Percentiles rank a stretch among this genome's conserved stretches.
Conservation (phyloP, 2,329 filamentous ascomycete species). For the Aquanectria penicillioides region DNA sequence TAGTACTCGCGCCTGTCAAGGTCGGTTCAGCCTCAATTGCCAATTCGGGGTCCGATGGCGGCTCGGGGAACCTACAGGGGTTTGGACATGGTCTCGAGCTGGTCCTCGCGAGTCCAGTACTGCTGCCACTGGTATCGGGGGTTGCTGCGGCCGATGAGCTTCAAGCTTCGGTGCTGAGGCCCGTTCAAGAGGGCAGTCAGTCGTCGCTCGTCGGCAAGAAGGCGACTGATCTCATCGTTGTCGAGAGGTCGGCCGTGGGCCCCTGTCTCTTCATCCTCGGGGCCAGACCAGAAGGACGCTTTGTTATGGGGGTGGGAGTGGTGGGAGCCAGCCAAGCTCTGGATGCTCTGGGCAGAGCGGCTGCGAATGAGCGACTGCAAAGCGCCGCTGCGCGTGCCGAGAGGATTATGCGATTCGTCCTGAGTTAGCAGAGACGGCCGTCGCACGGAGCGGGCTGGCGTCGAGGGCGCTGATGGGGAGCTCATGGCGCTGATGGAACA, state of each 20-base stretch:
- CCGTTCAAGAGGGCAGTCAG: conserved; percentile 68
- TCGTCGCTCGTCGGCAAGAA: conserved; percentile 66
- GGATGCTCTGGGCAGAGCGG: conserved; percentile 48
- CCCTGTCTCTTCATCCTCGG: conserved; percentile 49
- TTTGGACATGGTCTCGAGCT: conserved; percentile 77
- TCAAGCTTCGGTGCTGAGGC: conserved; percentile 83
- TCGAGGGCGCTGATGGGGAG: conserved; percentile 43
- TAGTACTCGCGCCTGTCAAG: conserved; percentile 80
- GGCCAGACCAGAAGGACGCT: conserved; percentile 36
- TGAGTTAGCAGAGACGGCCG: conserved; percentile 46
- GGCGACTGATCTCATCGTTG: conserved; percentile 56
- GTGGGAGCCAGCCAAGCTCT: conserved; percentile 42
- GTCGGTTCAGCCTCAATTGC: conserved; percentile 9
- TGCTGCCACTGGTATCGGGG: conserved; percentile 86
- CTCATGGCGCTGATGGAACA: conserved; percentile 37
- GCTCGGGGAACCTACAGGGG: conserved; percentile 62
- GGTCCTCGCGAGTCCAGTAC: conserved; percentile 85
- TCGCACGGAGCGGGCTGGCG: conserved; percentile 39
- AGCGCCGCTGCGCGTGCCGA: conserved; percentile 50
- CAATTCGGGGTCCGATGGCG: neutral
- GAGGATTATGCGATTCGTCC: conserved; percentile 46
- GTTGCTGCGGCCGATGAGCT: conserved; percentile 89
- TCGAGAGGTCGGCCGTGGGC: conserved; percentile 34
- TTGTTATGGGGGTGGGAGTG: conserved; percentile 28
- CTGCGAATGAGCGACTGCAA: conserved; percentile 52